Evolutionary conservation across 768 basidiomycete genomes (phyloP), one percentile per base, ranked within the genome.

Genomic region (Lactarius indigo): DNA sequence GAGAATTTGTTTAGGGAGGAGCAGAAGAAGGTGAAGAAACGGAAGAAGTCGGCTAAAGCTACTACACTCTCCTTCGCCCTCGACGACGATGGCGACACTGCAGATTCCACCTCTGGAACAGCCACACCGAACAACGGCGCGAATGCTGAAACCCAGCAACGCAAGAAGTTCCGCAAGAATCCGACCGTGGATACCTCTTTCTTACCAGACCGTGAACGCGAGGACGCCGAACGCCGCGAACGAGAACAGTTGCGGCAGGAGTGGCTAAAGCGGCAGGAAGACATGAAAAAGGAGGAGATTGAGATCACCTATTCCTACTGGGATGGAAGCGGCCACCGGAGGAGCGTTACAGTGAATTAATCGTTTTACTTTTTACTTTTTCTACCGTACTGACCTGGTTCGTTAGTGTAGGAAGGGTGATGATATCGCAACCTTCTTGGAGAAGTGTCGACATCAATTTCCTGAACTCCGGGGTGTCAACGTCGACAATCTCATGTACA

Each of bases 161-260:
- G 88, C 52, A 79, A 85, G 65, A 94, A 91, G 76, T 85, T 96
- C 50, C 87, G 90, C 76, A 98, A 99, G 81, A 98, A 98, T 71
- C 97, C 97, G 1, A 82, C 89, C 54, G 97, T 98, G 35, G 97
- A 98, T 74, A 99, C 97, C 0, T 98, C 96, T 1, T 99, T 99
- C 79, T 83, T 99, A 9, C 97, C 97, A 1, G 97, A 99, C 76
- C 86, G 97, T n/a, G 94, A 96, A 28, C 89, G 97, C 13, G 97
- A 99, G 74, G 95, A 96, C 74, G 85, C 86, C 9, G 97, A 99
- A 76, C 85, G 96, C 18, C 84, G 84, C 66, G 90, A 95, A 75
- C 83, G 96, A 44, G 97, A 99, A 75, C 84, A 90, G 59, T 81
- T 99, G 47, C 83, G 97, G 2, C 83, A 94, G 66, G 87, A 97